These are phyloP conservation scores for Metroxylon sagu DNA, from an alignment of 176 grass and related monocot species.

Conservation along the genomic window DNA sequence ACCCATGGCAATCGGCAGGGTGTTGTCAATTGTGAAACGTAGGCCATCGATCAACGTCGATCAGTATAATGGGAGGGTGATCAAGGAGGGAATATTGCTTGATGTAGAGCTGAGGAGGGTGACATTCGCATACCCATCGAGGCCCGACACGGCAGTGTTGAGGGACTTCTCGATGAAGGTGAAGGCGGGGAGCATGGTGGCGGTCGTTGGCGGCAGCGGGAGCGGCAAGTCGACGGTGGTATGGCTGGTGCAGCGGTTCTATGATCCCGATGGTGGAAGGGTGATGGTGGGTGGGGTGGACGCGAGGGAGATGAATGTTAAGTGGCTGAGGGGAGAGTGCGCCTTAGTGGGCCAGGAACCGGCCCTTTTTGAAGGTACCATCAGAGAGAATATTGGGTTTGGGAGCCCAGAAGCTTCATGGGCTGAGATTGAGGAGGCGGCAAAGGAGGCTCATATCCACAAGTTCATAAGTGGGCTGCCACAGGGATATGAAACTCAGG, in stretches of 20 bases:
- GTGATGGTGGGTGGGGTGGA: conserved; percentile 46
- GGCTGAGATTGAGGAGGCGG: conserved; percentile 52
- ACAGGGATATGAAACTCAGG: conserved; percentile 44
- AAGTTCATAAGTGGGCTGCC: conserved; percentile 47
- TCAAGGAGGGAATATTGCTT: conserved; percentile 27
- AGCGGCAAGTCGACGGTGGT: conserved; percentile 76
- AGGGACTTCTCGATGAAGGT: conserved; percentile 30
- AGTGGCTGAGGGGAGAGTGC: conserved; percentile 40
- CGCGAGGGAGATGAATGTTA: conserved; percentile 39
- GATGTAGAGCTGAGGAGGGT: conserved; percentile 49
- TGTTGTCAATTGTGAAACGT: conserved; percentile 27
- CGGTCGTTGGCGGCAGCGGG: conserved; percentile 40
- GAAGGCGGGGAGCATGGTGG: conserved; percentile 37
- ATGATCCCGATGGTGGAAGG: conserved; percentile 26
- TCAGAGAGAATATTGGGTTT: conserved; percentile 52
- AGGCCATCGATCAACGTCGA: conserved; percentile 15
- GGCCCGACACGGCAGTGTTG: conserved; percentile 27
- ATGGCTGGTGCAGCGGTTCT: conserved; percentile 70
- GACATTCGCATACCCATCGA: conserved; percentile 40
- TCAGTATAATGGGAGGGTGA: not conserved
- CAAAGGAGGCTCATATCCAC: conserved; percentile 48
- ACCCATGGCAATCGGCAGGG: conserved; percentile 21
- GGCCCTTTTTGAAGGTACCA: conserved; percentile 26
- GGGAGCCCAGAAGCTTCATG: conserved; percentile 30
- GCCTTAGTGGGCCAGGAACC: conserved; percentile 56